Percentiles rank a stretch among this genome's conserved stretches.
Evolutionary conservation across 1,139 yeast species (phyloP).

Genomic region (Yamadazyma epiphylla): DNA sequence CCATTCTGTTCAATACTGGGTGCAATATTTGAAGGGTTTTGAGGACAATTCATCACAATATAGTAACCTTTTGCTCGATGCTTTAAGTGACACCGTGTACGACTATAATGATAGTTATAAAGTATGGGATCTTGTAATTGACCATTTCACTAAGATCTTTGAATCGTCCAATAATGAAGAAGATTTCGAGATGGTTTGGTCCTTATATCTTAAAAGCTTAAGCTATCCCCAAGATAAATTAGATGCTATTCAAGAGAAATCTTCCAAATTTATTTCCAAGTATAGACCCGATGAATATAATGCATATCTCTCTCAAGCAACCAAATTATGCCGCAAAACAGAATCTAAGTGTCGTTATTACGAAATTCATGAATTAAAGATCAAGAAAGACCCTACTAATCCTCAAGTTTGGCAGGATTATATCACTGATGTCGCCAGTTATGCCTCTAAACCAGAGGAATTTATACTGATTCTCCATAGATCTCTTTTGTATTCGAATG

Average conservation of each 20-base stretch:
- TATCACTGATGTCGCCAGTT: conserved; percentile 23
- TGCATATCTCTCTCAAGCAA: conserved; percentile 34
- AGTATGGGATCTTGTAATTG: conserved; percentile 31
- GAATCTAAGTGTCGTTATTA: conserved; percentile 22
- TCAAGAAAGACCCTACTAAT: conserved; percentile 15
- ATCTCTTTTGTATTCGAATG: conserved; percentile 12
- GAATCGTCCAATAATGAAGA: conserved; percentile 10
- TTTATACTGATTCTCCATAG: conserved; percentile 20
- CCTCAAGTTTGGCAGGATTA: conserved; percentile 29
- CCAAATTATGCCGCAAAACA: conserved; percentile 28
- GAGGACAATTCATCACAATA: conserved; percentile 4
- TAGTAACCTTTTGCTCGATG: conserved; percentile 15
- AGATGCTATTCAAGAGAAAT: conserved; percentile 38
- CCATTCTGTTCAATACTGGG: conserved; percentile 19
- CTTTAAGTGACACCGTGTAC: conserved; percentile 25
- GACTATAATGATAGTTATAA: conserved; percentile 31
- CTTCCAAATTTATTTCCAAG: conserved; percentile 41
- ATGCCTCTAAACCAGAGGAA: conserved; percentile 12
- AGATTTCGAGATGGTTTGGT: conserved; percentile 17
- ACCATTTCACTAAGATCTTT: conserved; percentile 9
- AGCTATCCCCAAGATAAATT: conserved; percentile 39
- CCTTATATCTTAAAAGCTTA: conserved; percentile 32
- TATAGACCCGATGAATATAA: conserved; percentile 31
- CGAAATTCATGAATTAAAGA: conserved; percentile 21
- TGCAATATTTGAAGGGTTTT: conserved; percentile 14